Conservation (phyloP, 2,329 filamentous ascomycete genomes). For the Pyrenochaeta sp. region DNA sequence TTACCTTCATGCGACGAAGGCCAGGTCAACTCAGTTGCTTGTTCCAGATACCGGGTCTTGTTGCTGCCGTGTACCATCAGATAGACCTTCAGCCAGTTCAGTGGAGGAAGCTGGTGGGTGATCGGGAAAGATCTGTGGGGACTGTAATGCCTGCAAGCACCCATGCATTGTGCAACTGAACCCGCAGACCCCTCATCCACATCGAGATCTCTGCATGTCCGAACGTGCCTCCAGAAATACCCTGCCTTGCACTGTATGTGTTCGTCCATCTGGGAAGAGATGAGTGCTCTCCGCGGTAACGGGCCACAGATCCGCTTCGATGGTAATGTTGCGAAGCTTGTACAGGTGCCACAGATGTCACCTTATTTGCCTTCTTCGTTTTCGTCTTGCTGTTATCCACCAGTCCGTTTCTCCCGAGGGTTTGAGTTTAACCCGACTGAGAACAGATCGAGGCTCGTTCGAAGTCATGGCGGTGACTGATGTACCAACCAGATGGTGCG, state of each 20-base stretch:
- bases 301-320: constrained; percentile 18
- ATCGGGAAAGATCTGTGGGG: constrained; percentile 11
- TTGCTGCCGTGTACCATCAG: constrained; percentile 5
- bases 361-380: constrained; percentile 32
- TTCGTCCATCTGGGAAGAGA: constrained; percentile 1
- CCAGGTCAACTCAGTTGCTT: background rate
- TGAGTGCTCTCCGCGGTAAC: constrained; percentile 5
- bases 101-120: background rate
- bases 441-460: constrained; percentile 14
- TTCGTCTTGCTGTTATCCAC: constrained; percentile 33
- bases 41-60: constrained; percentile 13
- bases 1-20: background rate
- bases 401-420: constrained; percentile 17
- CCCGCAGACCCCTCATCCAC: constrained; percentile 16
- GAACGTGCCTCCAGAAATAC: constrained; percentile 5
- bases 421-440: constrained; percentile 14
- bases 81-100: background rate
- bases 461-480: constrained; percentile 11
- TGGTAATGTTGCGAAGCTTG: constrained; percentile 20
- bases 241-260: background rate
- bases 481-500: constrained; percentile 10
- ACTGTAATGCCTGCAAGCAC: constrained; percentile 12
- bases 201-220: constrained; percentile 17
- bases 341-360: constrained; percentile 38
- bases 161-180: constrained; percentile 16